Evolutionary conservation across 192 early-diverging fungal genomes (phyloP).

Genomic region (Linnemannia zychae): DNA sequence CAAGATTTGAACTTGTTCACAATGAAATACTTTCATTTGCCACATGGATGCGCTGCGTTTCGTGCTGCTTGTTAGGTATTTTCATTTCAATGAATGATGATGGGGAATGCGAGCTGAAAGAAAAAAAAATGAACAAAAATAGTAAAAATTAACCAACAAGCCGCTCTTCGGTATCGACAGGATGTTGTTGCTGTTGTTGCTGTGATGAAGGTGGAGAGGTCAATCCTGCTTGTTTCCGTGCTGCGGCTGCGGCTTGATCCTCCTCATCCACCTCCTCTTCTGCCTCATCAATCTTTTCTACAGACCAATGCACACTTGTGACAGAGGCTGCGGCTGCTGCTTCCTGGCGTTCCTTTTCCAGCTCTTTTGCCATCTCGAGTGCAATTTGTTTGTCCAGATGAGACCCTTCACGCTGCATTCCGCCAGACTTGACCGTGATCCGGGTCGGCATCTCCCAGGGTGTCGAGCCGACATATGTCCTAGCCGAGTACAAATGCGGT

Average conservation of each 20-base stretch:
- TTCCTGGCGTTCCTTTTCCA: slow-evolving; percentile 41
- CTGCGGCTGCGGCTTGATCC: not conserved
- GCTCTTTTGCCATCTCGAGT: slow-evolving; percentile 48
- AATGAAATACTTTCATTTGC: not conserved
- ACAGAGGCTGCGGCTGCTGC: not conserved
- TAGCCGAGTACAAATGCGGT: slow-evolving; percentile 48
- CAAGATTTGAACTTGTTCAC: too few species aligned
- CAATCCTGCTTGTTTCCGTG: not conserved
- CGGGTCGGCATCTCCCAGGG: slow-evolving; percentile 56
- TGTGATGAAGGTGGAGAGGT: not conserved
- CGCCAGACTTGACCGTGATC: slow-evolving; percentile 42
- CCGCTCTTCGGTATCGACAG: slow-evolving; percentile 10
- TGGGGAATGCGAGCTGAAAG: slow-evolving; percentile 1
- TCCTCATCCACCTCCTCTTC: slow-evolving; percentile 32
- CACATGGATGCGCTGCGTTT: not conserved
- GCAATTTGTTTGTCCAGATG: slow-evolving; percentile 48
- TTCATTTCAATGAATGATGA: not conserved
- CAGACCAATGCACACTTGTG: not conserved
- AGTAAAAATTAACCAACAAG: not conserved
- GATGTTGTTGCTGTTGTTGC: not conserved
- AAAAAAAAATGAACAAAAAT: slow-evolving; percentile 12
- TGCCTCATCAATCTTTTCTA: slow-evolving; percentile 22
- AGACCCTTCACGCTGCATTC: slow-evolving; percentile 41
- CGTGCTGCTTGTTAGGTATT: not conserved
- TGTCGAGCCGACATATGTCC: slow-evolving; percentile 47